Base-by-base conservation (phyloP, 192 early-diverging fungal genomes). In the Cladochytrium replicatum region DNA sequence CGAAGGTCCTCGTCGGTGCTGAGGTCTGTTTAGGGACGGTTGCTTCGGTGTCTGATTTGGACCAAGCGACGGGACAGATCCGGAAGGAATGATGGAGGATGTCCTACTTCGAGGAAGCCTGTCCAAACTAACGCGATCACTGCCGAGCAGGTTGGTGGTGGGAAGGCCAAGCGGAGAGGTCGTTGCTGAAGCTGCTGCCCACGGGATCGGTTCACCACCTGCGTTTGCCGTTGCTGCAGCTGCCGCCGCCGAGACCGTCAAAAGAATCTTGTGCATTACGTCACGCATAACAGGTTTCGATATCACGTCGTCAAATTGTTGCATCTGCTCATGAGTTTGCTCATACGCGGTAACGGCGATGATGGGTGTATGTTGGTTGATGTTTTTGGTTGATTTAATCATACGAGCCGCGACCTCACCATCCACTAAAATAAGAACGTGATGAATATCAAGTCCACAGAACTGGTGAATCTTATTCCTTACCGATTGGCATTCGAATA, bases 331-430 rank as follows among this genome's bases (percentile, higher is more conserved):
- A 25, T 50, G 54, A 0, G 63, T 72, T 46, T 63, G 54, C 42
- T 88, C 86, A 51, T 88, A 91, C 0, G 88, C 85, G 2, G 87
- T 85, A 23, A 77, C 54, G 5, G 65, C 74, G 28, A 97, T 68
- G 24, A 97, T 84, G 4, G 90, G 87, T 1, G 91, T 94, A 3
- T 66, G 52, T 25, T 74, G 75, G 69, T 97, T 97, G 23, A 84
- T 71, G 57, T 91, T 91, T 39, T 80, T 85, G 1, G 88, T 89
- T 6, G 87, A 85, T 68, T 93, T 93, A 46, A 97, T 90, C 91
- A 97, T 94, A 25, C 88, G 78, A 0, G 91, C 77, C 1, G 91
- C 91, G 26, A 80, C 81, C 41, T 93, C 87, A 27, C 89, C 93
- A 61, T 89, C 87, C 47, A 97, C 91, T 85, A 67, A 15, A 17